Evolutionary conservation across 1,284 basidiomycete species (phyloP), one percentile per base, ranked within the genome.

Genomic region (Heterobasidion occidentale): DNA sequence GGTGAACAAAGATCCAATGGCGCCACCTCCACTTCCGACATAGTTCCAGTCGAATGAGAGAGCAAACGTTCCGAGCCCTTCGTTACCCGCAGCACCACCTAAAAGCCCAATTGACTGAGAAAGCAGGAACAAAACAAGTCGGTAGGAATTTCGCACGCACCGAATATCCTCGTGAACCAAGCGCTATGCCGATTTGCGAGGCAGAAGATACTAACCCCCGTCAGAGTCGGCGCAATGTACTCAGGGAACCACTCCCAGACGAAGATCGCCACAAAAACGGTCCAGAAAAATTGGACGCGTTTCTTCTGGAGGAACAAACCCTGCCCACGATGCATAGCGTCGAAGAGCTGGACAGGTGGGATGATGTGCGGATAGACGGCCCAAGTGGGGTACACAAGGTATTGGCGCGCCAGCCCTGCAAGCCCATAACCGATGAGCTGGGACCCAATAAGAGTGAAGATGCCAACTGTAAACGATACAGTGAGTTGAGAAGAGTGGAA

Each of bases 341-440:
- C 42, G 36, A 51, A 44, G 9, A 67, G 59, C 50, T 64, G 57
- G 55, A 67, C 61, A 51, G 56, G 54, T 34, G 63, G 61, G 20
- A 63, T 50, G 38, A 62, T 33, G 49, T 57, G 52, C 4, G 60
- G 61, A 45, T 55, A 63, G 3, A 17, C 11, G 36, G 44, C 11
- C n/a, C 27, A 45, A 46, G 42, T 45, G 17, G 51, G 52, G 9
- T 56, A 56, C 46, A 63, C 56, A 44, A 53, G 27, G 53, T 56
- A 62, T 52, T 42, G 78, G 66, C 0, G 80, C 79, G 2, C 76
- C 75, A 5, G 70, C 68, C 42, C 42, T 3, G 76, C 42, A 14
- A 45, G 42, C 5, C 42, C 42, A 17, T 45, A 45, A 17, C 42
- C 42, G 42, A 45, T 17, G 14, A 45, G 17, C 7, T 45, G 42